A percentile compares a stretch with the other conserved stretches of the same genome.
Conservation (phyloP, 2,329 filamentous ascomycete genomes). For the Helotiales sp. region DNA sequence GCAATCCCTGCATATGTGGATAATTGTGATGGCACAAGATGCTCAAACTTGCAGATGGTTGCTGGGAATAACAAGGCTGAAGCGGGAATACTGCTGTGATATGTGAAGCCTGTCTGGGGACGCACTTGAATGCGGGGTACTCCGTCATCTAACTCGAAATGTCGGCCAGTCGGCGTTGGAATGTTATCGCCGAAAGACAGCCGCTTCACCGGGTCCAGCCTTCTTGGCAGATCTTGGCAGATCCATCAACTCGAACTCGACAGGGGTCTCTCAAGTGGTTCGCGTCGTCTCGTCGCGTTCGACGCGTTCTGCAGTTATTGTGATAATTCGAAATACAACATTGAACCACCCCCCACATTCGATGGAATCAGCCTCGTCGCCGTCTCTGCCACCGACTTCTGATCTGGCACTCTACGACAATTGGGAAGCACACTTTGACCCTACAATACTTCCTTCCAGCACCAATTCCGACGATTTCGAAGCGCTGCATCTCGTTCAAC, state of each 20-base stretch:
- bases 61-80: conserved; percentile 40
- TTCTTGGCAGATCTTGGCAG: neutral
- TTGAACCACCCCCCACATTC: conserved; percentile 24
- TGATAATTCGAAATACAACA: conserved; percentile 8
- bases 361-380: conserved; percentile 33
- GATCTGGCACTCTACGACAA: conserved; percentile 36
- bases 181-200: conserved; percentile 1
- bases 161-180: neutral
- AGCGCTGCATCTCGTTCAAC: conserved; percentile 48
- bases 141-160: neutral
- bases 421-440: conserved; percentile 30
- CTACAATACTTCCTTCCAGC: conserved; percentile 25
- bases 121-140: neutral
- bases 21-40: neutral
- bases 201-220: neutral
- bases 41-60: conserved; percentile 31
- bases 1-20: neutral
- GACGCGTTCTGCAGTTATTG: neutral
- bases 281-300: conserved; percentile 21
- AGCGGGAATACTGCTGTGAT: conserved; percentile 33
- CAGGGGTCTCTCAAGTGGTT: neutral
- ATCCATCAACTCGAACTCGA: neutral
- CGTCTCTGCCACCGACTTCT: conserved; percentile 34
- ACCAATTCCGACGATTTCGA: conserved; percentile 54
- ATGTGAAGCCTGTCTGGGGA: conserved; percentile 9